Evolutionary conservation across 495 filamentous ascomycete species (phyloP), one percentile per base, ranked within the genome.

Genomic region (Sphaerosporella brunnea): DNA sequence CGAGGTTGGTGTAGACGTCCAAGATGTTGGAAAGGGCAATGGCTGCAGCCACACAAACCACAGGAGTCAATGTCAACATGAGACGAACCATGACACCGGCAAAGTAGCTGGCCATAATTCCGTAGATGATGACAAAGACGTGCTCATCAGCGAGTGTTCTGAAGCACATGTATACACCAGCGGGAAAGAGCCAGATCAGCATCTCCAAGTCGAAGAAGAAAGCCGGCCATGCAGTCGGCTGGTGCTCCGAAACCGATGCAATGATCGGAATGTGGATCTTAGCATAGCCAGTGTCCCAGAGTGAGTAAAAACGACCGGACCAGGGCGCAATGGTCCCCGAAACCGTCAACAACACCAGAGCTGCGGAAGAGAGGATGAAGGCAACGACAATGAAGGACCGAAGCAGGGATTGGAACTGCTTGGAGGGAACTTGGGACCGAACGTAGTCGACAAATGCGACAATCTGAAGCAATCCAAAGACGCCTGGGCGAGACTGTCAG

Each of bases 191-290:
- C 87, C 87, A 99, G 66, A 99, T 93, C 51, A 99, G 70, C 70
- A 99, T 75, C 66, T 93, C 93, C 54, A 99, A 72, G 56, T 99
- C 92, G 64, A 99, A 99, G 68, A 96, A 99, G 74, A 95, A 99
- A 26, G 92, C 86, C 5, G 92, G 92, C 92, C 92, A 99, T n/a
- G 92, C 92, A 21, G 92, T 99, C 10, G 92, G 92, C 64, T 99
- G 92, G 71, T 99, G 92, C 64, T 99, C 92, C 5, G 92, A 99
- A 23, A 99, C 92, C 2, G 90, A 96, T 20, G 92, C 92, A 65
- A 99, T 99, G 60, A 99, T 99, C 26, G 92, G 92, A 62, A 99
- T 99, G 56, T 99, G 92, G 50, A 96, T 92, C 68, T 99, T 99
- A 55, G 92, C 92, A 62, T 99, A 99, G 54, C 83, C 84, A 8